Percentiles rank a stretch among this genome's conserved stretches.
These are phyloP conservation scores for Microdochium bolleyi DNA, from an alignment of 2,329 filamentous ascomycete species.

Conservation along the genomic window DNA sequence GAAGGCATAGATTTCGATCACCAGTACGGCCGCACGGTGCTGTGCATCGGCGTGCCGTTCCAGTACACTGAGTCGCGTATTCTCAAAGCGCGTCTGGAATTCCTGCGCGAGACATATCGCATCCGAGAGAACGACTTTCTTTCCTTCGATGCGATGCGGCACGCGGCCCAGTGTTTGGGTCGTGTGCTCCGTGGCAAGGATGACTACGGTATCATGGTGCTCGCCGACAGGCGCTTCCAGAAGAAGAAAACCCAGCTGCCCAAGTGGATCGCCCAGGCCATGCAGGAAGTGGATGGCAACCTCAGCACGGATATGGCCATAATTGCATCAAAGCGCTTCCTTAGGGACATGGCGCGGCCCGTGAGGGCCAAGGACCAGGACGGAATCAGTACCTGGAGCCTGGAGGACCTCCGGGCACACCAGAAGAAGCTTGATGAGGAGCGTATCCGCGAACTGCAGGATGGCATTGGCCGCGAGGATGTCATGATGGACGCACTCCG, in stretches of 20 bases:
- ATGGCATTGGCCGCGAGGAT: conserved; percentile 19
- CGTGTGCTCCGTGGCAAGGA: conserved; percentile 94
- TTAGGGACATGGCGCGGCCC: conserved; percentile 86
- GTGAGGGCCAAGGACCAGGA: conserved; percentile 79
- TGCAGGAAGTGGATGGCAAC: conserved; percentile 79
- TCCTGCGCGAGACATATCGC: conserved; percentile 92
- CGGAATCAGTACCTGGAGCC: conserved; percentile 86
- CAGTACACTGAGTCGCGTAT: conserved; percentile 98
- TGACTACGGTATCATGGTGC: conserved; percentile 99
- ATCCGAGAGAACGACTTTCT: conserved; percentile 97
- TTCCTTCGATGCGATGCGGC: conserved; percentile 99
- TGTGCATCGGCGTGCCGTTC: conserved; percentile 96
- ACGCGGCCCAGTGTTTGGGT: conserved; percentile 91
- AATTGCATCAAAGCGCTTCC: conserved; percentile 78
- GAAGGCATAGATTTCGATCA: conserved; percentile 99
- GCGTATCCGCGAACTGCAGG: conserved; percentile 54
- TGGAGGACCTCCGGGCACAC: conserved; percentile 68
- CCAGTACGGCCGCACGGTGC: conserved; percentile 90
- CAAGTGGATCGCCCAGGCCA: conserved; percentile 90
- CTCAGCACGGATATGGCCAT: conserved; percentile 94
- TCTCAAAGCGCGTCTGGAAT: conserved; percentile 89
- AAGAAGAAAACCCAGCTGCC: conserved; percentile 87
- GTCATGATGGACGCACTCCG: conserved; percentile 18
- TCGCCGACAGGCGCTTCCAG: conserved; percentile 87
- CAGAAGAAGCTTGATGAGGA: conserved; percentile 69